A percentile compares a stretch with the other conserved stretches of the same genome.
Conservation (phyloP, 2,329 filamentous ascomycete species). For the Fusarium burgessii region DNA sequence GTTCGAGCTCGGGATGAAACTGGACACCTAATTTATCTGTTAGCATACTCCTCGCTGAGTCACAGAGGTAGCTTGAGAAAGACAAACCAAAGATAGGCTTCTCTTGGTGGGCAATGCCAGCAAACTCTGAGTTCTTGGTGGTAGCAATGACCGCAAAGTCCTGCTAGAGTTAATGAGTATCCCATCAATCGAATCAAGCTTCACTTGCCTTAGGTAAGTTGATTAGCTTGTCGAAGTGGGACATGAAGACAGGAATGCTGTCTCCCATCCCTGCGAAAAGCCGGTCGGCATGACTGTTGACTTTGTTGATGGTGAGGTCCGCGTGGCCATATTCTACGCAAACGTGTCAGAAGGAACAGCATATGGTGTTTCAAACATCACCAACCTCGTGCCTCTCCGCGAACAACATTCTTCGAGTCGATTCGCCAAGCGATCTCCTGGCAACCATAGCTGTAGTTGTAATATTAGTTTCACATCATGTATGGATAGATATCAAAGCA, state of each 20-base stretch:
- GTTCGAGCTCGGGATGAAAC: slow-evolving; percentile 84
- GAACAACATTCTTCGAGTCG: slow-evolving; percentile 35
- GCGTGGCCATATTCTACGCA: slow-evolving; percentile 25
- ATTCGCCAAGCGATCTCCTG: slow-evolving; percentile 69
- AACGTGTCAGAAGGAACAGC: background rate
- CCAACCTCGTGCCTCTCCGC: slow-evolving; percentile 27
- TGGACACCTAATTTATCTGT: slow-evolving; percentile 69
- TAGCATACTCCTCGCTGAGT: slow-evolving; percentile 1
- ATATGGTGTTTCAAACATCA: background rate
- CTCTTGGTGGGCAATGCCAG: slow-evolving; percentile 78
- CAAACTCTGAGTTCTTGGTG: slow-evolving; percentile 81
- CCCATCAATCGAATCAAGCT: background rate
- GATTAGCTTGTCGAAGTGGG: slow-evolving; percentile 87
- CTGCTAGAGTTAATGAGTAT: background rate
- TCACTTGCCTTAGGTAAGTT: slow-evolving; percentile 68
- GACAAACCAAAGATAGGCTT: slow-evolving; percentile 75
- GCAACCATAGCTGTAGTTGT: slow-evolving; percentile 68
- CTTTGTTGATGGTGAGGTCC: slow-evolving; percentile 70
- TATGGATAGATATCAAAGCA: background rate
- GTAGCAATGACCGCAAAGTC: slow-evolving; percentile 80
- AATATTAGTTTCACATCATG: slow-evolving; percentile 16
- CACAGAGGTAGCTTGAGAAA: background rate
- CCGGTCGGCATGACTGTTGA: slow-evolving; percentile 74
- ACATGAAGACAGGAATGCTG: slow-evolving; percentile 77
- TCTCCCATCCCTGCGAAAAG: slow-evolving; percentile 83